Conservation (phyloP, 441 rosid species). For the Mallotus japonicus region DNA sequence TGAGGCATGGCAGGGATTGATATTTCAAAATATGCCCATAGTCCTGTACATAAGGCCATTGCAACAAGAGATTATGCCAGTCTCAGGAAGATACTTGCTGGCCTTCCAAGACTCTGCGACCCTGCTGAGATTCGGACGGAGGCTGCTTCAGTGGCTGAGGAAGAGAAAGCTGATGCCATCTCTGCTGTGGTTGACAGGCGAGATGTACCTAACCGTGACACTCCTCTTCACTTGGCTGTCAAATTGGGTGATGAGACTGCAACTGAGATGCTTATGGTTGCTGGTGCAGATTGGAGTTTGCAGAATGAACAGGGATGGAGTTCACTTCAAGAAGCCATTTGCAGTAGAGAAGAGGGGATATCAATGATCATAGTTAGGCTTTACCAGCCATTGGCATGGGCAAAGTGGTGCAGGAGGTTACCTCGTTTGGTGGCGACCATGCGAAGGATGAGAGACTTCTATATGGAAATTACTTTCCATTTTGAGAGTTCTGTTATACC, state of each 20-base stretch:
- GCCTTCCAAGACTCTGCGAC: slow-evolving; percentile 71
- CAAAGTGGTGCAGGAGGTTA: slow-evolving; percentile 93
- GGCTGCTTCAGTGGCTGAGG: slow-evolving; percentile 70
- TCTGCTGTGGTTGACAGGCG: slow-evolving; percentile 73
- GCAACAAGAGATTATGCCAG: slow-evolving; percentile 60
- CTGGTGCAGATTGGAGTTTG: slow-evolving; percentile 95
- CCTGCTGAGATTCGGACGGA: slow-evolving; percentile 72
- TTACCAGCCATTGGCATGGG: slow-evolving; percentile 95
- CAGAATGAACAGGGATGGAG: slow-evolving; percentile 98
- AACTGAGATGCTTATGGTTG: slow-evolving; percentile 87
- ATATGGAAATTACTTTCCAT: slow-evolving; percentile 92
- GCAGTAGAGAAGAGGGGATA: slow-evolving; percentile 67
- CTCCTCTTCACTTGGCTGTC: slow-evolving; percentile 95
- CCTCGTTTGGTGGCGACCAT: slow-evolving; percentile 81
- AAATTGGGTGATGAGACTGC: slow-evolving; percentile 72
- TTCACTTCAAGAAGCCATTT: slow-evolving; percentile 95
- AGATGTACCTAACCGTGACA: slow-evolving; percentile 85
- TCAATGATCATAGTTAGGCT: slow-evolving; percentile 81
- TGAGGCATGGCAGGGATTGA: slow-evolving; percentile 77
- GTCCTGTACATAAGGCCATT: slow-evolving; percentile 83
- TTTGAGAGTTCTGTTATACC: slow-evolving; percentile 96
- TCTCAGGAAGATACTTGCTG: slow-evolving; percentile 66
- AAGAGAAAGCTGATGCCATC: slow-evolving; percentile 79
- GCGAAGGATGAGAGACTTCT: slow-evolving; percentile 91
- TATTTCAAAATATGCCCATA: slow-evolving; percentile 71